phyloP scores from a whole-genome alignment of 2,329 filamentous ascomycete genomes.

The Microsporum ferrugineum region DNA sequence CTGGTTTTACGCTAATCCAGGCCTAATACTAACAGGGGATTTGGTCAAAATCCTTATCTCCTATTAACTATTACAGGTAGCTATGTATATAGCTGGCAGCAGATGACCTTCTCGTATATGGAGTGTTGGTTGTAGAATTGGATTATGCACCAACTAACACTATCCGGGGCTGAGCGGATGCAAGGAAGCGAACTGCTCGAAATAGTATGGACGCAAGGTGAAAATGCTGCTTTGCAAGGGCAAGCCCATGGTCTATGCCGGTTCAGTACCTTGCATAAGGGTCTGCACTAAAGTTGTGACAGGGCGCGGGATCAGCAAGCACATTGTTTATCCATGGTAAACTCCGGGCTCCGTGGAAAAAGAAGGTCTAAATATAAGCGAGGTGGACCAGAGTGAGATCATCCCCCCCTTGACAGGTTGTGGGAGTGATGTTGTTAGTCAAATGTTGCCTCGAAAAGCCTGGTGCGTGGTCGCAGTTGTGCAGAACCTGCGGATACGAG shows the following conservation, averaged over 20 bases:
- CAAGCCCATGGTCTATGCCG: not conserved
- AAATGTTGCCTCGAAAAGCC: not conserved
- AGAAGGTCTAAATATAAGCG: not conserved
- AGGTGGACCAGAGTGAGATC: not conserved
- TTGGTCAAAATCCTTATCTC: too few relatives aligned
- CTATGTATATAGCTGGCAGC: too few relatives aligned
- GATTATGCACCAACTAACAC: too few relatives aligned
- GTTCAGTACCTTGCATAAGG: not conserved
- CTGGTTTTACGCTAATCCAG: too few relatives aligned
- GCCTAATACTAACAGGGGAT: too few relatives aligned
- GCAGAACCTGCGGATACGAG: not conserved
- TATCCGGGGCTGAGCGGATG: too few relatives aligned
- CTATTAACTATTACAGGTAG: too few relatives aligned
- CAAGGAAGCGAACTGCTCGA: too few relatives aligned
- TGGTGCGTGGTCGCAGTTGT: not conserved
- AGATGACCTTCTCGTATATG: too few relatives aligned
- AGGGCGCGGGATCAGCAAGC: not conserved
- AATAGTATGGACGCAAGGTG: too few relatives aligned
- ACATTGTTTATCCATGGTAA: not conserved
- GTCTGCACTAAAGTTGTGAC: not conserved
- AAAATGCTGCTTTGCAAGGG: not conserved
- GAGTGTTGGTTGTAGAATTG: too few relatives aligned
- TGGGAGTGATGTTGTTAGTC: not conserved
- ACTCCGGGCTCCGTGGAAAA: not conserved
- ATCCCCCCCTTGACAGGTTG: not conserved